Conservation (phyloP, 305 asterid genomes). For the Fraxinus velutina region DNA sequence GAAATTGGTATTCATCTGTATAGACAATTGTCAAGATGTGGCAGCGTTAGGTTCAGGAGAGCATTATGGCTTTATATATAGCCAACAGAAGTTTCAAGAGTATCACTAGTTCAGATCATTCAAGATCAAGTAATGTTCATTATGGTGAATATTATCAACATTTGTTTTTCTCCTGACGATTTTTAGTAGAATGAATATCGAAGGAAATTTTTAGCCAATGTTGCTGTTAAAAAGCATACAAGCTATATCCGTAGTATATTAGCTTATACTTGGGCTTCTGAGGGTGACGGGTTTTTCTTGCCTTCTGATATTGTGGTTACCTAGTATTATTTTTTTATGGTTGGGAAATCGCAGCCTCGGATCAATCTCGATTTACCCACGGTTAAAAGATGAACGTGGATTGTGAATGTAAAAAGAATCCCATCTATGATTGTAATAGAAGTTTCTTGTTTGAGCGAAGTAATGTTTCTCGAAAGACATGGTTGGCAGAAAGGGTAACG, state of each 20-base stretch:
- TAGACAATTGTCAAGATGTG: constrained; percentile 16
- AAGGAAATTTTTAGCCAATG: not conserved
- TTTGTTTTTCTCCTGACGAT: not conserved
- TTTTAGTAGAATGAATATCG: not conserved
- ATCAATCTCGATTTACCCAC: not conserved
- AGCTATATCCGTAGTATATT: not conserved
- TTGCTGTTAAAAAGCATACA: not conserved
- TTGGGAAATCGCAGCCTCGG: not conserved
- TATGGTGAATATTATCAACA: not conserved
- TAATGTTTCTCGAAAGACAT: not conserved
- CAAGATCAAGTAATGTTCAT: not conserved
- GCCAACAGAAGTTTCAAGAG: not conserved
- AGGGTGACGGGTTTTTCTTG: not conserved
- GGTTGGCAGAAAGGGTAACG: not conserved
- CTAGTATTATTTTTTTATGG: not conserved
- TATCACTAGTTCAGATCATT: not conserved
- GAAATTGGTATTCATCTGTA: constrained; percentile 13
- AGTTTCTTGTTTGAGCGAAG: not conserved
- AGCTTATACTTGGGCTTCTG: not conserved
- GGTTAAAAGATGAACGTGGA: not conserved
- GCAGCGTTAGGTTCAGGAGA: not conserved
- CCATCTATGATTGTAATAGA: not conserved
- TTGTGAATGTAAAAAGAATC: not conserved
- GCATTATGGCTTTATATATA: constrained; percentile 4
- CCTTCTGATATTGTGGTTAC: not conserved